phyloP scores from a whole-genome alignment of 2,329 filamentous ascomycete genomes.

The Fusarium avenaceum region DNA sequence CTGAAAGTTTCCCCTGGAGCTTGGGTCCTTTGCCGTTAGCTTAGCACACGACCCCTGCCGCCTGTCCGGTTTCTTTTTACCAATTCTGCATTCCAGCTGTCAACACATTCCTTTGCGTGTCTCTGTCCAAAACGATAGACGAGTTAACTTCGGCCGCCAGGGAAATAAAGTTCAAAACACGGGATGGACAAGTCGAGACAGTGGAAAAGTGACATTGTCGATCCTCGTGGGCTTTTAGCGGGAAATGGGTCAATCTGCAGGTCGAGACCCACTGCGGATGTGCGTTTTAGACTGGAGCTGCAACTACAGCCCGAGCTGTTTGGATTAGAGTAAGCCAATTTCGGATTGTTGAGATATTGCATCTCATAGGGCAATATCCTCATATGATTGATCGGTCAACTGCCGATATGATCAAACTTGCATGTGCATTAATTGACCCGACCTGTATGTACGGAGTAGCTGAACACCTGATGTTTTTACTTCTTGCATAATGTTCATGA shows the following conservation, averaged over 20 bases:
- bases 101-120: not conserved
- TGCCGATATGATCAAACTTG: not conserved
- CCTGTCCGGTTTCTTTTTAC: not conserved
- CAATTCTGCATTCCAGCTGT: conserved; percentile 8
- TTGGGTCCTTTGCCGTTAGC: conserved; percentile 25
- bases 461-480: not conserved
- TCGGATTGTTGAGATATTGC: not conserved
- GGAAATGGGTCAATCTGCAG: not conserved
- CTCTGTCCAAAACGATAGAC: not conserved
- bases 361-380: not conserved
- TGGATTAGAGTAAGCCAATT: not conserved
- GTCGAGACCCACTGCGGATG: conserved; percentile 16
- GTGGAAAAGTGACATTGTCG: not conserved
- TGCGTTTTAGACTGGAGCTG: conserved; percentile 23
- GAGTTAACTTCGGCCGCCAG: not conserved
- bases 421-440: not conserved
- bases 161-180: not conserved
- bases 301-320: not conserved
- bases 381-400: not conserved
- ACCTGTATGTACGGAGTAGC: not conserved
- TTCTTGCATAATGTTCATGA: not conserved
- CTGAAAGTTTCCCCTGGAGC: conserved; percentile 35
- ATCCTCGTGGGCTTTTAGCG: conserved; percentile 3
- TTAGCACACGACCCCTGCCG: not conserved
- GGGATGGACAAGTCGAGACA: not conserved